Evolutionary conservation across 1,139 yeast species (phyloP), one percentile per base, ranked within the genome.

Genomic region (Magnusiomyces ingens): DNA sequence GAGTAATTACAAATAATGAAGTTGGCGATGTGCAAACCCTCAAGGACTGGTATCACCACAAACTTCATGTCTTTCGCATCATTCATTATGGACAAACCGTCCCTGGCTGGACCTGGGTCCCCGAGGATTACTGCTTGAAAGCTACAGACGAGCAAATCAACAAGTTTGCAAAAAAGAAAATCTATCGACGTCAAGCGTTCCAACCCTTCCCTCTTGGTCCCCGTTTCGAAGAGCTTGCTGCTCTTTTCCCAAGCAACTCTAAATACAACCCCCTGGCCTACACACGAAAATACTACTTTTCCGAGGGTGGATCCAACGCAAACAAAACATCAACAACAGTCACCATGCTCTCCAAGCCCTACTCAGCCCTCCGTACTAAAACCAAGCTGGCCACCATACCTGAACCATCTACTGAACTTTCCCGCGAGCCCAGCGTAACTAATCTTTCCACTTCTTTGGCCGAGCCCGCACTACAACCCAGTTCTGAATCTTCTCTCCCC

Each of bases 91-190:
- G 49, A 17, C 37, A 46, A 46, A 46, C 49, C 6, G 49, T 46
- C 2, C 49, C 49, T 4, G 49, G 37, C 19, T 46, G 49, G 49
- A 26, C 37, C 21, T 46, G 41, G 43, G 22, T 46, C 10, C 49
- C 49, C 19, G 29, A 37, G 2, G 49, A 46, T n/a, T 46, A 46
- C 15, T 15, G 49, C 2, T 11, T 46, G 2, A 19, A 17, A n/a
- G 49, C 49, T 12, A n/a, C 49, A n/a, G 49, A 46, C 12, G 49
- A 46, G 19, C 49, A 46, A 36, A 46, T 46, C 18, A 46, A 46
- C 42, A 35, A 46, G 43, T 46, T 46, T 46, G 42, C 49, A 5
- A 32, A 32, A 18, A 46, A 36, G 17, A 46, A 46, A 21, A 36
- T 42, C 12, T 46, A 46, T 18, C 29, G 49, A 19, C 49, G 49